Evolutionary conservation across 495 filamentous ascomycete genomes (phyloP).

Genomic region (Penicillium mononematosum): DNA sequence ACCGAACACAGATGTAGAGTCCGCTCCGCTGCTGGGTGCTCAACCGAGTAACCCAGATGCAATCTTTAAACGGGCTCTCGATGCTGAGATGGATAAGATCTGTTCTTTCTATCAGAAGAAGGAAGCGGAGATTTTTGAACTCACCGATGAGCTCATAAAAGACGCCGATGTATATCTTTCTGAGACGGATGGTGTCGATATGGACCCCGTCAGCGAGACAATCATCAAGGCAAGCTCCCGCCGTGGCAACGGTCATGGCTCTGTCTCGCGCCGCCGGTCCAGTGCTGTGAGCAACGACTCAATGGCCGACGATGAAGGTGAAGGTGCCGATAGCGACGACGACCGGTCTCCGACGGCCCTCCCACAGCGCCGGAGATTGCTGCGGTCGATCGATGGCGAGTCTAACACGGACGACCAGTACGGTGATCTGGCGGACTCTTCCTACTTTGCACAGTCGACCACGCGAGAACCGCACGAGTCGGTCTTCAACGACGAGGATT

Average conservation of each 20-base stretch:
- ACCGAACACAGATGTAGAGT: slow-evolving; percentile 67
- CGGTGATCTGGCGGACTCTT: slow-evolving; percentile 46
- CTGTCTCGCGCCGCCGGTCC: slow-evolving; percentile 42
- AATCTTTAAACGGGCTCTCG: slow-evolving; percentile 75
- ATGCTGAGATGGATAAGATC: slow-evolving; percentile 90
- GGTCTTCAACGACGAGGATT: slow-evolving; percentile 71
- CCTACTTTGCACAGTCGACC: slow-evolving; percentile 28
- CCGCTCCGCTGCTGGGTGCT: slow-evolving; percentile 71
- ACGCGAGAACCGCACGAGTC: slow-evolving; percentile 44
- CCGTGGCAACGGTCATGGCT: slow-evolving; percentile 45
- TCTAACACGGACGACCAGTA: slow-evolving; percentile 41
- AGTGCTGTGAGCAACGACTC: slow-evolving; percentile 49
- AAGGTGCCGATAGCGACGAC: slow-evolving; percentile 53
- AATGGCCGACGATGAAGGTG: slow-evolving; percentile 56
- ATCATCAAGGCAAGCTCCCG: slow-evolving; percentile 44
- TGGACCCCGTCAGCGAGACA: slow-evolving; percentile 53
- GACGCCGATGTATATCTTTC: slow-evolving; percentile 73
- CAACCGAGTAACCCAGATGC: slow-evolving; percentile 64
- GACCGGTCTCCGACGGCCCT: slow-evolving; percentile 22
- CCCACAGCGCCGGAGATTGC: slow-evolving; percentile 14
- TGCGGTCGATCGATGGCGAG: slow-evolving; percentile 33
- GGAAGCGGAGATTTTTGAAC: slow-evolving; percentile 78
- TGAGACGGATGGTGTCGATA: slow-evolving; percentile 57
- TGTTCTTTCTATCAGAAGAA: slow-evolving; percentile 85
- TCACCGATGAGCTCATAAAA: slow-evolving; percentile 70